These are phyloP conservation scores for Diplotaxis tenuifolia DNA, from an alignment of 345 rosid species.

Conservation along the genomic window DNA sequence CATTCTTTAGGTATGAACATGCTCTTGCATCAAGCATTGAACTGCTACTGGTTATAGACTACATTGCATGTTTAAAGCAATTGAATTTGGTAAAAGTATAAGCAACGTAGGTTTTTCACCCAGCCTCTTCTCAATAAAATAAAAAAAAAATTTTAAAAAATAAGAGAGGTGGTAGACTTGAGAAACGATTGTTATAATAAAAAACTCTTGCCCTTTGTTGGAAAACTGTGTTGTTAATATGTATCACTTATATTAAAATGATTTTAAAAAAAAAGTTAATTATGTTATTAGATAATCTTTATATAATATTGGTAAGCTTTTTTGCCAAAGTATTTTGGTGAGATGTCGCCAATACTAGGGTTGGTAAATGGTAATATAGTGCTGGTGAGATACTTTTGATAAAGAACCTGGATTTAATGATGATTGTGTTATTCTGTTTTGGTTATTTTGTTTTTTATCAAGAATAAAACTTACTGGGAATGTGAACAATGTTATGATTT, in stretches of 20 bases:
- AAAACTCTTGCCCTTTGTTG: background rate
- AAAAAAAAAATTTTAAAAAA: background rate
- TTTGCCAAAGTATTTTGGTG: background rate
- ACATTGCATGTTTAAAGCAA: background rate
- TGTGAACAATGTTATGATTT: background rate
- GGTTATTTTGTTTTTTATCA: background rate
- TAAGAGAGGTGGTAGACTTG: background rate
- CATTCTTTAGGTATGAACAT: background rate
- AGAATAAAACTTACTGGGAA: background rate
- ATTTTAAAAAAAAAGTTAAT: too few species aligned
- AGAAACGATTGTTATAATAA: background rate
- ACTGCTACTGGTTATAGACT: background rate
- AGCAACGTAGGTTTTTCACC: background rate
- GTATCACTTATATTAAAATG: background rate
- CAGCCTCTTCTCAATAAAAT: background rate
- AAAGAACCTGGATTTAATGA: too few species aligned
- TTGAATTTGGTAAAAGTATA: background rate
- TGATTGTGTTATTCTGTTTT: too few species aligned
- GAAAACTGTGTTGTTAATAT: background rate
- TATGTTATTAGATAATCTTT: background rate
- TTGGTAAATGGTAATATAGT: background rate
- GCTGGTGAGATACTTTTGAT: too few species aligned
- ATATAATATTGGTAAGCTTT: background rate
- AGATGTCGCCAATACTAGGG: background rate
- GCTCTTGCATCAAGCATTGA: background rate